phyloP scores from a whole-genome alignment of 2,329 filamentous ascomycete genomes.

The Cryphonectria carpinicola region DNA sequence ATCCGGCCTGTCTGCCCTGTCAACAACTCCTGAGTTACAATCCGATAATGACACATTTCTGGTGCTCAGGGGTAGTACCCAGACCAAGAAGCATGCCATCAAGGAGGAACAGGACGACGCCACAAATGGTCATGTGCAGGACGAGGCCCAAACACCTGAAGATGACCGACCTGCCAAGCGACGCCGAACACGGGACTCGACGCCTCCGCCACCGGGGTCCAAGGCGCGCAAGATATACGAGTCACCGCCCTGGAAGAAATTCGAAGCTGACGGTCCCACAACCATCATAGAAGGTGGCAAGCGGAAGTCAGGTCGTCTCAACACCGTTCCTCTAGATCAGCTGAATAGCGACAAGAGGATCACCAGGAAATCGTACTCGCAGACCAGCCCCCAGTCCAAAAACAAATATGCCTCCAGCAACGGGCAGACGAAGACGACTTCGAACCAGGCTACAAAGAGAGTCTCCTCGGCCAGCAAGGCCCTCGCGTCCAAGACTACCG shows the following conservation, averaged over 20 bases:
- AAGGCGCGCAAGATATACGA: slow-evolving; percentile 54
- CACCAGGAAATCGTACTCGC: slow-evolving; percentile 50
- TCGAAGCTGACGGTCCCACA: slow-evolving; percentile 83
- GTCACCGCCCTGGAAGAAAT: slow-evolving; percentile 94
- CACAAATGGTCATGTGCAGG: slow-evolving; percentile 28
- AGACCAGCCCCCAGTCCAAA: slow-evolving; percentile 38
- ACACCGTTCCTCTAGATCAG: slow-evolving; percentile 57
- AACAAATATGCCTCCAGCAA: slow-evolving; percentile 36
- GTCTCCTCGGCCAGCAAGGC: slow-evolving; percentile 38
- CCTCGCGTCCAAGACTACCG: slow-evolving; percentile 23
- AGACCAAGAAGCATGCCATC: slow-evolving; percentile 36
- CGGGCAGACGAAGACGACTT: slow-evolving; percentile 34
- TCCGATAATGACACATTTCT: neutral
- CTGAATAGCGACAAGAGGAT: slow-evolving; percentile 56
- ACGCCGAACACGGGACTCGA: slow-evolving; percentile 60
- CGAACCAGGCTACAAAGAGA: slow-evolving; percentile 36
- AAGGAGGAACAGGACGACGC: slow-evolving; percentile 28
- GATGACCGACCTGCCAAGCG: slow-evolving; percentile 65
- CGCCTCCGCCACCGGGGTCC: slow-evolving; percentile 41
- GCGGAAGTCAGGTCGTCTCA: slow-evolving; percentile 68
- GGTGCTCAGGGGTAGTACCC: neutral
- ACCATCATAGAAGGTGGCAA: slow-evolving; percentile 77
- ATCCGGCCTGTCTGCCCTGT: slow-evolving; percentile 20
- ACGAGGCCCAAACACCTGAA: slow-evolving; percentile 35
- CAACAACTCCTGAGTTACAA: slow-evolving; percentile 22